Percentiles rank a stretch among this genome's conserved stretches.
phyloP scores from a whole-genome alignment of 2,329 filamentous ascomycete species.

The Drechslerella stenobrocha region DNA sequence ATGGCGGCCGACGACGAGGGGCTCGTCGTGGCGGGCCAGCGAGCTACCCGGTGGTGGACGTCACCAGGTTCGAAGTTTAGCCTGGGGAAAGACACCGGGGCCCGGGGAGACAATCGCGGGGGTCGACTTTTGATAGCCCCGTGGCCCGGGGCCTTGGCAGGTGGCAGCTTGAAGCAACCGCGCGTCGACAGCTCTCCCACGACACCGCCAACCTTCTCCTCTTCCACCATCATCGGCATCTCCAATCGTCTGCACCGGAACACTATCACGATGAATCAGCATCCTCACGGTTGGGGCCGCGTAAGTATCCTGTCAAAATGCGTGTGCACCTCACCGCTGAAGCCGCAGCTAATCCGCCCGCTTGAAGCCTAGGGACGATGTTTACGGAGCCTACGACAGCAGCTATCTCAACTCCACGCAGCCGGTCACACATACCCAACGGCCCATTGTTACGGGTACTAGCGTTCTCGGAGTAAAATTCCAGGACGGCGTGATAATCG shows the following conservation, averaged over 20 bases:
- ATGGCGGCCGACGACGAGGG: constrained; percentile 1
- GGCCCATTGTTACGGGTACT: constrained; percentile 91
- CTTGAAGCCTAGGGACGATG: constrained; percentile 85
- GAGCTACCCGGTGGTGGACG: neutral
- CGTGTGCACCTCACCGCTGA: constrained; percentile 12
- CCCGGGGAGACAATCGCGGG: too few relatives aligned
- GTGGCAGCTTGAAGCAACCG: constrained; percentile 7
- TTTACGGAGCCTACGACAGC: constrained; percentile 90
- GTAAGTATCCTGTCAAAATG: constrained; percentile 59
- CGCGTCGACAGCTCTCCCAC: constrained; percentile 34
- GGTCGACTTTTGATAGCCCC: neutral
- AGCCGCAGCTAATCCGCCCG: constrained; percentile 53
- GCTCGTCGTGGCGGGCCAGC: neutral
- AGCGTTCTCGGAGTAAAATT: constrained; percentile 95
- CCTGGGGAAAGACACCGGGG: too few relatives aligned
- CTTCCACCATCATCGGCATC: constrained; percentile 9
- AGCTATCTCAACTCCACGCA: constrained; percentile 71
- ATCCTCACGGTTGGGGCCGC: constrained; percentile 72
- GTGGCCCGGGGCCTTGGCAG: neutral
- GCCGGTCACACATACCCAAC: constrained; percentile 76
- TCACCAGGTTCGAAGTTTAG: too few relatives aligned
- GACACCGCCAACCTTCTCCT: constrained; percentile 20
- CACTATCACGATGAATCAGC: constrained; percentile 66
- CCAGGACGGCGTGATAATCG: constrained; percentile 93
- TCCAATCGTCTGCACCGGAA: constrained; percentile 38